Conservation (phyloP, 306 rosid genomes). For the Leucaena leucocephala region DNA sequence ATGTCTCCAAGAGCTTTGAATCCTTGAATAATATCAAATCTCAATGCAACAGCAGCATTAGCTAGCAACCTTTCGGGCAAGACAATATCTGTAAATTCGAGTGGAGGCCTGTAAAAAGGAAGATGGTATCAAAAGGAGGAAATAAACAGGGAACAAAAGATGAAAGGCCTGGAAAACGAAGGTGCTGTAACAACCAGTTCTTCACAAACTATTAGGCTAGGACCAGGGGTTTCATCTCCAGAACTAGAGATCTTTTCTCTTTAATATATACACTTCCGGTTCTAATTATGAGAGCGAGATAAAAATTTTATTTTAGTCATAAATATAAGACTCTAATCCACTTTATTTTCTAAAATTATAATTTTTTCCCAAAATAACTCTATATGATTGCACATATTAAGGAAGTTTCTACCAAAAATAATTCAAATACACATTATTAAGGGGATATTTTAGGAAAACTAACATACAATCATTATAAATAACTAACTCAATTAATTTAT, state of each 20-base stretch:
- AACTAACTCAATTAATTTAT: no score
- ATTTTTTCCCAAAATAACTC: no score
- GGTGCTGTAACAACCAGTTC: background rate
- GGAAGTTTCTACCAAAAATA: no score
- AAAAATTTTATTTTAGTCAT: no score
- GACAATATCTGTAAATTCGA: constrained; percentile 39
- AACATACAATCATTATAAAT: no score
- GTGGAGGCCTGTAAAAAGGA: constrained; percentile 44
- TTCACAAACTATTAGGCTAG: background rate
- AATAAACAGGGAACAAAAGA: background rate
- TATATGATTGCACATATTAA: no score
- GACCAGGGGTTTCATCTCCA: background rate
- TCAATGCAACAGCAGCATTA: constrained; percentile 43
- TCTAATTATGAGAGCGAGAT: no score
- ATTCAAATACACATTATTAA: no score
- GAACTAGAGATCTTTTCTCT: background rate
- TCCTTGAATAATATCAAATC: constrained; percentile 35
- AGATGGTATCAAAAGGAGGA: constrained; percentile 6
- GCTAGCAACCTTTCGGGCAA: constrained; percentile 45
- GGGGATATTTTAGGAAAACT: no score
- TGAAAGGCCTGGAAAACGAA: background rate
- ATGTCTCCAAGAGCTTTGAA: constrained; percentile 41
- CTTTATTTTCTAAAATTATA: no score
- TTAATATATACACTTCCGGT: background rate
- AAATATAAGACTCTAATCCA: no score